Base-by-base conservation (phyloP, 306 rosid genomes). In the Quercus gilva region DNA sequence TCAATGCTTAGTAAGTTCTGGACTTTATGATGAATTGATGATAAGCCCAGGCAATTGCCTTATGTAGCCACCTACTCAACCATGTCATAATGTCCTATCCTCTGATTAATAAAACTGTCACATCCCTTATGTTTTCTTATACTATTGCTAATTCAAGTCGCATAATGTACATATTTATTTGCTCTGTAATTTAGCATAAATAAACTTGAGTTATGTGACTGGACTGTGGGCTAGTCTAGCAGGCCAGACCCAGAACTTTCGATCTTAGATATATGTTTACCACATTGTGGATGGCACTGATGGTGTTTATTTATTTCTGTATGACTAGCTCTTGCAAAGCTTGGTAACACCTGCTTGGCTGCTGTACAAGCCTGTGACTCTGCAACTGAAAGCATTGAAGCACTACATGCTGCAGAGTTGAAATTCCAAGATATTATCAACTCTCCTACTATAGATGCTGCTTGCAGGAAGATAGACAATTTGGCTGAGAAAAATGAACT, bases 401-500 rank as follows among this genome's bases (percentile, higher is more conserved):
- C 97, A 79, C 43, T 93, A 81, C 85, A 93, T 76, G 91, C 96
- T 5, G 98, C 99, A 51, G 93, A 91, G 85, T 87, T 91, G 87
- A 95, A 93, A 86, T 90, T 95, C 73, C 92, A 95, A 85, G 99
- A 95, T 81, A 95, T 95, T 76, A 86, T 95, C 73, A 84, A 85
- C 71, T 93, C 99, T 80, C 97, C 97, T 75, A 80, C 94, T 74
- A 53, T 92, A 77, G 97, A 93, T 86, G 91, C 90, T 74, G 98
- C 98, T 79, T 95, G 98, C 85, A 88, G 86, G 87, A 95, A 95
- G 93, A 92, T 95, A 86, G 98, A 95, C 87, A 80, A 73, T 79
- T 87, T 95, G 87, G 99, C 98, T 41, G 94, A 84, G 86, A 95
- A 90, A 85, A 91, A 86, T 65, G 89, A 95, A 78, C 97, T 95